Evolutionary conservation across 129 eudicot species (phyloP).

Genomic region (Saussurea involucrata): DNA sequence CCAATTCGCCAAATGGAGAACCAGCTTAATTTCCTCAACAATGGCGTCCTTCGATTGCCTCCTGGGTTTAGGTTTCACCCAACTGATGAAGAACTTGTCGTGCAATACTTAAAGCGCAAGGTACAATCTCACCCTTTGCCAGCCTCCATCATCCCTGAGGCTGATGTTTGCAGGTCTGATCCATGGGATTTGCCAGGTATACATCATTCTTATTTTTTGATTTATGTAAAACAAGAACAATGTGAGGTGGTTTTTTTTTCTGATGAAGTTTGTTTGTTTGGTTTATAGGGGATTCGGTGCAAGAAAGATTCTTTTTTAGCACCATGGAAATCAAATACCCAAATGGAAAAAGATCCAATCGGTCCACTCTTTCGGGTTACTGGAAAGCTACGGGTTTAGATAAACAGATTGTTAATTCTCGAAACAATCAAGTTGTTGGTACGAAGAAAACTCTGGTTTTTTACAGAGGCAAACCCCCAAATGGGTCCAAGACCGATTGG

Average conservation of each 20-base stretch:
- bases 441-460: slow-evolving; percentile 87
- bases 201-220: neutral
- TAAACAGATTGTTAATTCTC: slow-evolving; percentile 46
- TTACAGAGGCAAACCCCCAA: slow-evolving; percentile 75
- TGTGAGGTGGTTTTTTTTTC: slow-evolving; percentile 10
- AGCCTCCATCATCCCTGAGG: slow-evolving; percentile 71
- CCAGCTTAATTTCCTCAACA: slow-evolving; percentile 39
- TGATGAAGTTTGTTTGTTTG: neutral
- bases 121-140: slow-evolving; percentile 64
- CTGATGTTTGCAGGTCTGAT: slow-evolving; percentile 81
- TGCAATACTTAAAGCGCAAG: slow-evolving; percentile 74
- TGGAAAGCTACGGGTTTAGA: slow-evolving; percentile 91
- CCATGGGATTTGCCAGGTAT: slow-evolving; percentile 98
- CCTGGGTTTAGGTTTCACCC: slow-evolving; percentile 95
- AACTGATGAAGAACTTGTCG: slow-evolving; percentile 84
- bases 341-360: slow-evolving; percentile 77
- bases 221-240: neutral
- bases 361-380: slow-evolving; percentile 85
- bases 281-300: slow-evolving; percentile 54
- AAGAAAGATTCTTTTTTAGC: slow-evolving; percentile 82
- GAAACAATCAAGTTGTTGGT: slow-evolving; percentile 48
- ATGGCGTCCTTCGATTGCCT: slow-evolving; percentile 61
- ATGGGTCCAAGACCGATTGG: slow-evolving; percentile 77
- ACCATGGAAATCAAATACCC: slow-evolving; percentile 75
- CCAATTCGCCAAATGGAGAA: slow-evolving; percentile 30